Evolutionary conservation across 345 rosid genomes (phyloP), one percentile per base, ranked within the genome.

Genomic region (Excoecaria cochinchinensis): DNA sequence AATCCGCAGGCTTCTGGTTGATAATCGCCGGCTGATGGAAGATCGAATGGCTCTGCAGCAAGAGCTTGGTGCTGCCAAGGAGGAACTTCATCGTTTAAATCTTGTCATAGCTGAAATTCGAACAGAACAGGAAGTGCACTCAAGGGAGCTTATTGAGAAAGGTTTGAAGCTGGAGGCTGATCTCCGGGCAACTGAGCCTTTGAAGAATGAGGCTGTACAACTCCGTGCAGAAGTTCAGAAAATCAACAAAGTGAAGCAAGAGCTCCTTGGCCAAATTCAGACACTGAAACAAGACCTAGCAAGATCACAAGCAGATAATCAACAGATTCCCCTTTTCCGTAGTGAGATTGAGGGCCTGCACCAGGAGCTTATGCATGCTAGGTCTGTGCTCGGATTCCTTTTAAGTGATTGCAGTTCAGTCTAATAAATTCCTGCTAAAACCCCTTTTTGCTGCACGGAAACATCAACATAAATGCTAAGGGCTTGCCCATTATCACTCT

Each of bases 311-410:
- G 81, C 87, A 16, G 97, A 95, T 48, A 93, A 91, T 80, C 84
- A 91, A 78, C 95, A 91, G 81, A 87, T 93, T 79, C 90, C 92
- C 6, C 78, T 68, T 48, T 74, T 93, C 61, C 86, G 86, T 80
- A 88, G 85, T 10, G 95, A 95, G 76, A 73, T 90, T 71, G 92
- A 93, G 42, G 87, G 89, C 71, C 64, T 93, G 75, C 95, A 84
- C 78, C 92, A 91, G 87, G 97, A 95, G 80, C 90, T 95, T 78
- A 85, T 90, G 97, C 99, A 80, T 78, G 85, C 95, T 62, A 91
- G 98, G 99, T 95, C 55, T 78, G 74, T 79, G 62, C 66, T 75
- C 56, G 52, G 55, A 68, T 76, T 74, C 42, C 44, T 13, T 47
- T 17, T 17, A 15, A 3, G 58, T 21, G 4, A 50, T 51, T 13